phyloP scores from a whole-genome alignment of 75 land plant genomes.

The Azolla pinnata region DNA sequence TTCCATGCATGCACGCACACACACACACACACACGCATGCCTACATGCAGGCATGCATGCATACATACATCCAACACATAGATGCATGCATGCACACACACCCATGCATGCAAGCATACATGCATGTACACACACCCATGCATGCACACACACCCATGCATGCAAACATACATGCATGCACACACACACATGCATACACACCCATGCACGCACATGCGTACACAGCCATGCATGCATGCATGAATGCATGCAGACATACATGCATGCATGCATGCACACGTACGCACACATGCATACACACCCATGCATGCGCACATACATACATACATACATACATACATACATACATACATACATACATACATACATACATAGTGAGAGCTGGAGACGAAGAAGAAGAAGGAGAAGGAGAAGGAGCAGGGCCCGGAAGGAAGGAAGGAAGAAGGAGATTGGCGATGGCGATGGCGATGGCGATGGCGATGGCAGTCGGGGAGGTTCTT shows the following conservation, averaged over 20 bases:
- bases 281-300: not conserved
- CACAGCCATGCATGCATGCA: not conserved
- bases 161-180: not conserved
- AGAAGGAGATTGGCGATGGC: too few species aligned
- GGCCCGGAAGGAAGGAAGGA: too few species aligned
- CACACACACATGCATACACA: not conserved
- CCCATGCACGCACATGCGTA: not conserved
- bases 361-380: slow-evolving; percentile 2
- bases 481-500: too few species aligned
- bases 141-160: not conserved
- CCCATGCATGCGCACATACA: not conserved
- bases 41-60: slow-evolving; percentile 4
- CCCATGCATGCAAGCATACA: not conserved
- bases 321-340: not conserved
- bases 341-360: slow-evolving; percentile 1
- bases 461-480: too few species aligned
- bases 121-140: not conserved
- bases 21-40: too few species aligned
- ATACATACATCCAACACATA: slow-evolving; percentile 4
- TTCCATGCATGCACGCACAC: too few species aligned
- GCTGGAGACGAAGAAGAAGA: too few species aligned
- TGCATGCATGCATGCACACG: not conserved
- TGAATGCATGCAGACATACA: not conserved
- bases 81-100: not conserved
- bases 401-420: too few species aligned